Evolutionary conservation across 225 moss, liverwort and hornwort genomes (phyloP), one percentile per base, ranked within the genome.

Genomic region (Polytrichum commune): DNA sequence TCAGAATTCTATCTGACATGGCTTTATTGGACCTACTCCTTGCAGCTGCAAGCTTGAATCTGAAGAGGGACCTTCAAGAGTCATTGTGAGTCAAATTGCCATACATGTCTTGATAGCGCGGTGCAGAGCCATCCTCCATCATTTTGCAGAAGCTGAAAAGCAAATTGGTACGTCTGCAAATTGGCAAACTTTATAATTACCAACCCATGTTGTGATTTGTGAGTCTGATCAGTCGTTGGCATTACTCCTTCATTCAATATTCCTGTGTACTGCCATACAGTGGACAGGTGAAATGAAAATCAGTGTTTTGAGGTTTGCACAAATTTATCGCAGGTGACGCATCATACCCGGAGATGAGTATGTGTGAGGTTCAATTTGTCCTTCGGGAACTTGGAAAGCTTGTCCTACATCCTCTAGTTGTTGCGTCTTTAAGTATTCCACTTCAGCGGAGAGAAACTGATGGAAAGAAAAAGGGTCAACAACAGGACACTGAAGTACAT

Each of bases 41-140:
- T 55, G 73, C 82, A 90, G 87, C 67, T 78, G 84, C 75, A 80
- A 90, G 54, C 53, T 67, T 78, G 74, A 75, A 55, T 67, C 76
- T 54, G 62, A 70, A 67, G 75, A 71, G 74, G 80, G 79, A 61
- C 82, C 90, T 58, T 87, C 90, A 35, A 80, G 74, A 55, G 70
- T 85, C 24, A 62, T 80, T 72, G 85, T 87, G 55, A 85, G 87
- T 66, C 80, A 80, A 77, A 74, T 87, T 24, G 69, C 87, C 26
- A 64, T 75, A 68, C 78, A 77, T 54, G 55, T 87, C 54, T 68
- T 90, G 72, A 35, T 90, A 29, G 72, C 63, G 24, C 82, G 90
- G 64, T 90, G 90, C 74, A 82, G 76, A 67, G 73, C 66, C 24
- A 75, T 85, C 53, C 84, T 90, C 61, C 90, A 78, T 68, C 90